Evolutionary conservation across 371 early-diverging fungal genomes (phyloP), one percentile per base, ranked within the genome.

Genomic region (Mucor circinelloides): DNA sequence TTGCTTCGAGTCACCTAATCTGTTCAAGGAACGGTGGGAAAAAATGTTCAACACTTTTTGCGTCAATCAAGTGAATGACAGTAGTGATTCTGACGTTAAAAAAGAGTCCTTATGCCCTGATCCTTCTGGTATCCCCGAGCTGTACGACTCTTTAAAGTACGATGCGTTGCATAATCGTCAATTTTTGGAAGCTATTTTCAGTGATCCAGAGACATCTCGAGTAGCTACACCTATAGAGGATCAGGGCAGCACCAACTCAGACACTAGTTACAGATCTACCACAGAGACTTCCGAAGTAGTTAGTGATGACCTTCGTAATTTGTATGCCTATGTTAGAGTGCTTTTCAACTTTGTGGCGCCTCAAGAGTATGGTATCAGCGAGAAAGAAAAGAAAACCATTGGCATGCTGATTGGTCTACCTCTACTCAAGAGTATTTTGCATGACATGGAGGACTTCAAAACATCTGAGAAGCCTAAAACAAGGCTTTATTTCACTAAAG

Each of bases 101-200:
- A 68, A 38, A 50, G 72, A 63, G 27, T 55, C 28, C 8, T 59
- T 59, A 12, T 67, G 60, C 71, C 66, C 88, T 58, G 93, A 95
- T 70, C 95, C 97, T 1, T 91, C 94, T 58, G 96, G 96, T 81
- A 90, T 95, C 34, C 93, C 94, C 19, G 96, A 95, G 66, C 77
- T 98, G 3, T 97, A 97, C 67, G 99, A 98, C 77, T 93, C 95
- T 48, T 80, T 97, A 23, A 98, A 97, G 69, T 97, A 95, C 68
- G 99, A 98, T 72, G 92, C 97, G 5, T 77, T 98, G 57, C 99
- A 98, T 71, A 97, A 97, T 72, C 87, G 96, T 25, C 80, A 84
- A 4, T 96, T 97, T 67, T 73, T 95, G 57, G 91, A 95, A 69
- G 82, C 78, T 30, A 84, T 89, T 19, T 92, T 90, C 67, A 73